Conservation (phyloP, 805 yeast genomes). For the Metschnikowia shivogae region DNA sequence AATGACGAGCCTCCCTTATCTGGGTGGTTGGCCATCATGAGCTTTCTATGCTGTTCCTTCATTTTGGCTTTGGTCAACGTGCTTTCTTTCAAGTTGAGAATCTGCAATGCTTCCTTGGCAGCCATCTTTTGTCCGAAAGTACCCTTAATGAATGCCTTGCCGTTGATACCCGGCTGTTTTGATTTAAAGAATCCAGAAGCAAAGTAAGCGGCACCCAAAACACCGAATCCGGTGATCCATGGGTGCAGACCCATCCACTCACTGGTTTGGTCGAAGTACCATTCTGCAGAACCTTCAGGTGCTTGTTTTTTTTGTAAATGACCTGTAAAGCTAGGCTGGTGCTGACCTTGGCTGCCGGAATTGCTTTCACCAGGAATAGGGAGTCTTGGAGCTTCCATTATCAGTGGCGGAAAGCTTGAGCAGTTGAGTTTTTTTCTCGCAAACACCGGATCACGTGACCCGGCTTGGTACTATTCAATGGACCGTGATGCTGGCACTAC, state of each 20-base stretch:
- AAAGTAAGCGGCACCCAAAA: slow-evolving; percentile 57
- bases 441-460: background rate
- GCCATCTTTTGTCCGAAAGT: slow-evolving; percentile 91
- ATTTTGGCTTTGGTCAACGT: slow-evolving; percentile 59
- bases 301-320: slow-evolving; percentile 39
- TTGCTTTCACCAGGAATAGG: slow-evolving; percentile 51
- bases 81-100: slow-evolving; percentile 69
- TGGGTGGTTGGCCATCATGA: slow-evolving; percentile 89
- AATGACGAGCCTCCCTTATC: slow-evolving; percentile 92
- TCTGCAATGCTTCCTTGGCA: slow-evolving; percentile 82
- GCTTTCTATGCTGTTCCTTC: slow-evolving; percentile 74
- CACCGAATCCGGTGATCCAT: slow-evolving; percentile 65
- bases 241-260: slow-evolving; percentile 74
- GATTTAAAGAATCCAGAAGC: slow-evolving; percentile 65
- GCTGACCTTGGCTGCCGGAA: slow-evolving; percentile 17
- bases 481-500: background rate
- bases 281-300: slow-evolving; percentile 48
- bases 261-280: slow-evolving; percentile 59
- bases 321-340: slow-evolving; percentile 31
- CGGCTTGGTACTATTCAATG: background rate
- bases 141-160: slow-evolving; percentile 73
- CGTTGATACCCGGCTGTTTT: slow-evolving; percentile 62
- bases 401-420: slow-evolving; percentile 18
- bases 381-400: slow-evolving; percentile 53
- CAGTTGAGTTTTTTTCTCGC: background rate